Percentiles rank a stretch among this genome's conserved stretches.
Evolutionary conservation across 495 filamentous ascomycete genomes (phyloP).

Genomic region (Neurospora terricola): DNA sequence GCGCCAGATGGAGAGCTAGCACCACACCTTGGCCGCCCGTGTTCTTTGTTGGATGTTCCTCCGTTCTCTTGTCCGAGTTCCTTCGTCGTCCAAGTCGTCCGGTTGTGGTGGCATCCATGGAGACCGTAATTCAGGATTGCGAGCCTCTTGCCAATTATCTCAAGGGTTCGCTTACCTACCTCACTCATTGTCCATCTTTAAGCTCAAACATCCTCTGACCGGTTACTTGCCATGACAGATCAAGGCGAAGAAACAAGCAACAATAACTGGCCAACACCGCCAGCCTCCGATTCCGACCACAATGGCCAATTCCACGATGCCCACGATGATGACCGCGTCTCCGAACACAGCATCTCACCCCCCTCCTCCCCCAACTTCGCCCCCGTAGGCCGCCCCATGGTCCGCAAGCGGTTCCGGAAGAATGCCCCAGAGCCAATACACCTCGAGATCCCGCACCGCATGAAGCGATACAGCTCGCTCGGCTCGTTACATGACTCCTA

Average conservation of each 20-base stretch:
- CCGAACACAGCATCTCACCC: slow-evolving; percentile 29
- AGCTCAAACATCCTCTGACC: not conserved
- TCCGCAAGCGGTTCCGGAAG: slow-evolving; percentile 56
- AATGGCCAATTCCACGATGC: slow-evolving; percentile 2
- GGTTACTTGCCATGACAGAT: slow-evolving; percentile 15
- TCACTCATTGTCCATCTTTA: slow-evolving; percentile 1
- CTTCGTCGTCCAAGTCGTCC: not conserved
- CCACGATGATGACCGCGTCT: slow-evolving; percentile 6
- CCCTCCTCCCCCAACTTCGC: slow-evolving; percentile 53
- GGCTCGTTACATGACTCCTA: slow-evolving; percentile 33
- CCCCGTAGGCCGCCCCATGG: slow-evolving; percentile 58
- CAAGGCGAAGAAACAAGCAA: slow-evolving; percentile 31
- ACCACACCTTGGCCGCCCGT: slow-evolving; percentile 2
- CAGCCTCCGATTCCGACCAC: slow-evolving; percentile 28
- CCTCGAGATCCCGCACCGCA: slow-evolving; percentile 38
- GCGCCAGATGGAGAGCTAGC: slow-evolving; percentile 24
- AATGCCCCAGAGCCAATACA: slow-evolving; percentile 53
- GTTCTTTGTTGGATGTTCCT: not conserved
- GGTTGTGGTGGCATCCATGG: slow-evolving; percentile 50
- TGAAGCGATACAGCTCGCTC: slow-evolving; percentile 16
- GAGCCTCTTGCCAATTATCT: slow-evolving; percentile 90
- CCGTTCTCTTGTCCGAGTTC: not conserved
- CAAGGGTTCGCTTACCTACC: slow-evolving; percentile 54
- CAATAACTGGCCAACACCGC: slow-evolving; percentile 29
- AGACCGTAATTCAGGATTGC: slow-evolving; percentile 81